Evolutionary conservation across 768 basidiomycete species (phyloP), one percentile per base, ranked within the genome.

Genomic region (Pleurotus cornucopiae): DNA sequence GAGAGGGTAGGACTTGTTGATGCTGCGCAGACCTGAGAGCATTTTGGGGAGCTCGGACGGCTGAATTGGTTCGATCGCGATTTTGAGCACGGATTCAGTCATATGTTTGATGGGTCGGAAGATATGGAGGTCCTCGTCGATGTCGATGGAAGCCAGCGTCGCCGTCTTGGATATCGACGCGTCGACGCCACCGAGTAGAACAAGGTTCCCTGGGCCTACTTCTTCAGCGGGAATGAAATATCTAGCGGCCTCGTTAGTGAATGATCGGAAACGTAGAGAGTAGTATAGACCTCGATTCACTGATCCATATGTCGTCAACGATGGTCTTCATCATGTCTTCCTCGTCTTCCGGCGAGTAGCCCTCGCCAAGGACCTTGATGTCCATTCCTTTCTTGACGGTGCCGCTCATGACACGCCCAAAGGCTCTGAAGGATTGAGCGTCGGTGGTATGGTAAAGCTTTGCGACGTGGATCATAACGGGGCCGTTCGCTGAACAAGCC

Each of bases 41-140:
- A 99, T 98, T 69, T 99, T 99, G 14, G 97, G 97, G 34, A 99
- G 77, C 72, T 99, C 97, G 9, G 95, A 98, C 7, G 97, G 97
- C 6, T 90, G 86, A 55, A 99, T 95, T 9, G 97, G 97, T 71
- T 99, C 97, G 53, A 99, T 97, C 37, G 97, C 96, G 64, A 99
- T 86, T 73, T 98, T 98, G 57, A 99, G 82, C 14, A 98, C 95
- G 1, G 95, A 94, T 68, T 96, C 86, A 4, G 97, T 97, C 77
- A 97, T 90, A 69, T 99, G 97, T 62, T 91, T 93, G 71, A 99
- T 86, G 1, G 97, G 96, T 38, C 84, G 81, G 86, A 98, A 98
- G 67, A 97, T 98, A 71, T 96, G 81, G 2, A 98, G 79, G 62
- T 98, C 94, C 12, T 95, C 93, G 18, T 88, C 82, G 43, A 87